Base-by-base conservation (phyloP, 495 filamentous ascomycete species). In the Astrothelium macrocarpum region DNA sequence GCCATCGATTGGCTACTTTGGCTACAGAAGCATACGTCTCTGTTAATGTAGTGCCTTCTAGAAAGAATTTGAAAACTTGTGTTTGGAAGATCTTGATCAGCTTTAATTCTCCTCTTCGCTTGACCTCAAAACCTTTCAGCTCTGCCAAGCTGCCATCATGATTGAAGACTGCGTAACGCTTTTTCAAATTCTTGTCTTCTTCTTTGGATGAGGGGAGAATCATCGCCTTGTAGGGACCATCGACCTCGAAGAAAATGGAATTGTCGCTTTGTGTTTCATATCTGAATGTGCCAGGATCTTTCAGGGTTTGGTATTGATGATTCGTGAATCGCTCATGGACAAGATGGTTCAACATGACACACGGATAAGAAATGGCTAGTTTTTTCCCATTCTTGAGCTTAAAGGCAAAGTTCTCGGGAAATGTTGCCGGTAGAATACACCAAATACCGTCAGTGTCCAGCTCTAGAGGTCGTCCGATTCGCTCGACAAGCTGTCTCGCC, bases 371-470 rank as follows among this genome's bases (percentile, higher is more conserved):
- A 62, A 99, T 92, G 18, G 89, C 79, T 62, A 97, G 71, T 71
- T 97, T 97, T 80, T 96, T 97, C 62, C 94, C 95, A 69, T 91
- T 94, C 72, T 91, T 91, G 60, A 97, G 74, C 59, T 85, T 91
- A 79, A 99, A 99, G 9, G 87, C 83, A 73, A 97, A 95, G 73
- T 99, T 96, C 70, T 99, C 94, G 0, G 94, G 94, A 70, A 99
- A 99, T 0, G 90, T 92, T 2, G 90, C 94, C 0, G 94, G 94
- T 68, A 99, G 81, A 84, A 99, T 99, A 80, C 94, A 99, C 94
- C 94, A 99, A 71, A 99, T 99, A 84, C 94, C 94, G 71, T 99
- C 94, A 2, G 94, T 99, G 76, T 99, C 94, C n/a, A 99, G 83
- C 76, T 99, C 94, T 56, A 99, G 79, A 0, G 94, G 94, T 45